Evolutionary conservation across 257 asterid genomes (phyloP), one percentile per base, ranked within the genome.

Genomic region (Solanum arcanum): DNA sequence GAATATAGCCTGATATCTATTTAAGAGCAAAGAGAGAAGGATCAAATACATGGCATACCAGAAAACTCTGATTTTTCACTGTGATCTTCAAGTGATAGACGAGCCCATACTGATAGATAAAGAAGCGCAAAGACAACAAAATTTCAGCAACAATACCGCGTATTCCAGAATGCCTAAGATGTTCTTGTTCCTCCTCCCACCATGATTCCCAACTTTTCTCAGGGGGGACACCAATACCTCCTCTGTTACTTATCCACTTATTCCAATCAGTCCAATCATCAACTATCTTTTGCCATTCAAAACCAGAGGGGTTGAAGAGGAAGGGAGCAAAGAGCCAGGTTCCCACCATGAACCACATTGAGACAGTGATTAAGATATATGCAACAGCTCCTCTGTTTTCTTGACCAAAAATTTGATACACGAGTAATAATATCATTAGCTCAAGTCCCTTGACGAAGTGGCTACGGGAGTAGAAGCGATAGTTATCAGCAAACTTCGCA

Each of bases 171-270:
- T 95, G 96, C 69, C 93, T 98, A 88, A 97, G 98, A 93, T 95
- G 99, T 72, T 97, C 98, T 91, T 97, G 99, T 90, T 97, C 99
- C 92, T 97, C 98, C 70, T 97, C 98, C 99, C 99, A 97, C 99
- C 99, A 97, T 77, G 99, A 97, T 89, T 97, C 99, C 99, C 99
- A 97, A 92, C 99, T 97, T 89, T 96, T 97, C 93, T 92, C 98
- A 3, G 99, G 94, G 68, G 94, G 97, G 35, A 97, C 99, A 90
- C 99, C 99, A 81, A 97, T 97, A 89, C 99, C 99, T 80, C 99
- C 99, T 89, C 95, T 92, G 89, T 94, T 97, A 73, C 98, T 92
- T 20, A 97, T 95, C 99, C 99, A 97, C 92, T 97, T 97, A 86
- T 94, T 95, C 99, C 99, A 97, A 84, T 97, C 99, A 49, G 97